phyloP scores from a whole-genome alignment of 176 grass and related monocot species.

The Themeda triandra region DNA sequence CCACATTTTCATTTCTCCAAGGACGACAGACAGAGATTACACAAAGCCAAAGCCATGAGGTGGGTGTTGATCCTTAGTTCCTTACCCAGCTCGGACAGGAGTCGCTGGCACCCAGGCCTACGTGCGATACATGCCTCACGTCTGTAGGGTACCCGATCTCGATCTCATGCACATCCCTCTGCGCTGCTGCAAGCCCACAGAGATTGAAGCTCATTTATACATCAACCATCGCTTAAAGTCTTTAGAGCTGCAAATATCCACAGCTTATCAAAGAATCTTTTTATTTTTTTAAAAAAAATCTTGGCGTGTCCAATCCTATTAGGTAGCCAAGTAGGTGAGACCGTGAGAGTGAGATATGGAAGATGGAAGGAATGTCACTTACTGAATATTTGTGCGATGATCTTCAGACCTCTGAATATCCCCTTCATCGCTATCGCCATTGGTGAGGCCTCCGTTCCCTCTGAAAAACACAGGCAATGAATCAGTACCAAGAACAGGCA shows the following conservation, averaged over 20 bases:
- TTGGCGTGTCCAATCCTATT: neutral
- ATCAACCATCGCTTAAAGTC: neutral
- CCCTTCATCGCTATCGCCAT: slow-evolving; percentile 52
- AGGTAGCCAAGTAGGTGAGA: neutral
- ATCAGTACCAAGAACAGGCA: neutral
- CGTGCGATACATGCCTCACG: slow-evolving; percentile 69
- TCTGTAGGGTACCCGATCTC: slow-evolving; percentile 72
- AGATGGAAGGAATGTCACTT: neutral
- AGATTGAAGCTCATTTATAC: neutral
- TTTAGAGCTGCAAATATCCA: neutral
- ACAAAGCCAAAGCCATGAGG: neutral
- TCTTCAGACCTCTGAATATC: slow-evolving; percentile 57
- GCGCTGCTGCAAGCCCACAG: slow-evolving; percentile 19
- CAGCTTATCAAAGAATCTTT: neutral
- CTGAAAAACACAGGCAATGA: neutral
- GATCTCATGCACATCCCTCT: slow-evolving; percentile 68
- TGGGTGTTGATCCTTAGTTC: slow-evolving; percentile 13
- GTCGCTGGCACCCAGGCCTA: slow-evolving; percentile 33
- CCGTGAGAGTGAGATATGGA: neutral
- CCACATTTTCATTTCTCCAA: neutral
- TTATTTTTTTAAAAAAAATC: too few relatives aligned
- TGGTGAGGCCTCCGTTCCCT: neutral
- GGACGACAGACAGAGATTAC: neutral
- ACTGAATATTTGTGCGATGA: slow-evolving; percentile 68
- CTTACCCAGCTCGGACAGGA: slow-evolving; percentile 58